Conservation (phyloP, 2,329 filamentous ascomycete species). For the Metarhizium brunneum region DNA sequence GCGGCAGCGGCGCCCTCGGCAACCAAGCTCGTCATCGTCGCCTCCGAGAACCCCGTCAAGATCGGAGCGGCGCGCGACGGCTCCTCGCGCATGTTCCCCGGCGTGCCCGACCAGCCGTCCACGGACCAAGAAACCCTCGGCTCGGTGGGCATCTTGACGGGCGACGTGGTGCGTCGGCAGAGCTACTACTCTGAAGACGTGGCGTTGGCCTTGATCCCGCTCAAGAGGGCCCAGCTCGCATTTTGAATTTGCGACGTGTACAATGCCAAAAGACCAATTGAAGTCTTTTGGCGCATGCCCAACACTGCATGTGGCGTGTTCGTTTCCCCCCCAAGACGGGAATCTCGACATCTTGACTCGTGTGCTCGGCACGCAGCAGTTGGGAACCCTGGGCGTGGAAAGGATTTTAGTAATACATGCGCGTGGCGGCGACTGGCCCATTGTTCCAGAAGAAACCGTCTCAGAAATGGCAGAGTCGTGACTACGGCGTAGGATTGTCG, state of each 20-base stretch:
- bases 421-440: too few relatives aligned
- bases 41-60: constrained; percentile 31
- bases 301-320: too few relatives aligned
- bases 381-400: too few relatives aligned
- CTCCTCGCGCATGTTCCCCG: constrained; percentile 26
- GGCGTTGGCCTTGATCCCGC: constrained; percentile 30
- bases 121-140: constrained; percentile 29
- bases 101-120: constrained; percentile 27
- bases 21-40: constrained; percentile 18
- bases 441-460: too few relatives aligned
- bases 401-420: too few relatives aligned
- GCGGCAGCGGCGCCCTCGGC: background rate
- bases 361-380: too few relatives aligned
- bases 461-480: too few relatives aligned
- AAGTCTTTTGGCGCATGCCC: too few relatives aligned
- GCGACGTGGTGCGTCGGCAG: constrained; percentile 24
- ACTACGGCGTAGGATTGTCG: too few relatives aligned
- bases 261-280: too few relatives aligned
- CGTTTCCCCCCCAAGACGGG: too few relatives aligned
- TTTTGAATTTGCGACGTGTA: constrained; percentile 13
- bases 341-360: too few relatives aligned
- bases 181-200: constrained; percentile 27
- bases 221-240: constrained; percentile 24
- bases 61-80: constrained; percentile 25
- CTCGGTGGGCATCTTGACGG: constrained; percentile 30